A percentile compares a stretch with the other conserved stretches of the same genome.
phyloP scores from a whole-genome alignment of 257 asterid species.

The Ehretia macrophylla region DNA sequence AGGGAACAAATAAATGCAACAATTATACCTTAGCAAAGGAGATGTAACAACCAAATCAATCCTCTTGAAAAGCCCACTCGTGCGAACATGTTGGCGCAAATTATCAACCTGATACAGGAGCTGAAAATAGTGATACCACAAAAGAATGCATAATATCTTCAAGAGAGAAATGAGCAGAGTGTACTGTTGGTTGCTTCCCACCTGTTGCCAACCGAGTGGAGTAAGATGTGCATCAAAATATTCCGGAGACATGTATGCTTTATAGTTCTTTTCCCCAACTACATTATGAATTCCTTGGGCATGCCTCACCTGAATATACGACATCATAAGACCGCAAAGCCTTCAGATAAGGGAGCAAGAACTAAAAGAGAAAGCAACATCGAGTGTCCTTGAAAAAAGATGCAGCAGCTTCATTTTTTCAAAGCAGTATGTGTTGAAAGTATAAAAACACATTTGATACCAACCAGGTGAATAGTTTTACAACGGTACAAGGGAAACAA shows the following conservation, averaged over 20 bases:
- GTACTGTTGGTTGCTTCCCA: slow-evolving; percentile 15
- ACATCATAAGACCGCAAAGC: slow-evolving; percentile 40
- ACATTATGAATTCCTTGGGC: slow-evolving; percentile 91
- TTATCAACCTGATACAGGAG: slow-evolving; percentile 66
- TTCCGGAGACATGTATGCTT: slow-evolving; percentile 68
- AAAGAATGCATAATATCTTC: too few relatives aligned
- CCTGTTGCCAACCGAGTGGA: slow-evolving; percentile 90
- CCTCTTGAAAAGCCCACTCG: slow-evolving; percentile 69
- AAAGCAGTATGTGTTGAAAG: too few relatives aligned
- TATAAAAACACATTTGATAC: slow-evolving; percentile 32
- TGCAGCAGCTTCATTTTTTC: too few relatives aligned
- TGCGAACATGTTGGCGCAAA: slow-evolving; percentile 74
- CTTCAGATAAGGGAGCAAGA: too few relatives aligned
- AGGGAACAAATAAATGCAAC: too few relatives aligned
- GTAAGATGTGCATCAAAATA: slow-evolving; percentile 85
- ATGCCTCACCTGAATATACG: slow-evolving; percentile 80
- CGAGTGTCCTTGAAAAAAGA: slow-evolving; percentile 33
- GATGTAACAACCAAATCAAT: slow-evolving; percentile 78
- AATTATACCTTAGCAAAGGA: slow-evolving; percentile 69
- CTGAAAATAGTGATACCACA: slow-evolving; percentile 7
- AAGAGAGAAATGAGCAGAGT: too few relatives aligned
- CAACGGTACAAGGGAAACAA: slow-evolving; percentile 72
- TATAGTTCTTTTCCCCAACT: slow-evolving; percentile 73
- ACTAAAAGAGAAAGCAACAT: slow-evolving; percentile 41
- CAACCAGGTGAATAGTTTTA: slow-evolving; percentile 88